Percentiles rank a stretch among this genome's conserved stretches.
Evolutionary conservation across 768 basidiomycete genomes (phyloP).

Genomic region (Panaeolus papilionaceus): DNA sequence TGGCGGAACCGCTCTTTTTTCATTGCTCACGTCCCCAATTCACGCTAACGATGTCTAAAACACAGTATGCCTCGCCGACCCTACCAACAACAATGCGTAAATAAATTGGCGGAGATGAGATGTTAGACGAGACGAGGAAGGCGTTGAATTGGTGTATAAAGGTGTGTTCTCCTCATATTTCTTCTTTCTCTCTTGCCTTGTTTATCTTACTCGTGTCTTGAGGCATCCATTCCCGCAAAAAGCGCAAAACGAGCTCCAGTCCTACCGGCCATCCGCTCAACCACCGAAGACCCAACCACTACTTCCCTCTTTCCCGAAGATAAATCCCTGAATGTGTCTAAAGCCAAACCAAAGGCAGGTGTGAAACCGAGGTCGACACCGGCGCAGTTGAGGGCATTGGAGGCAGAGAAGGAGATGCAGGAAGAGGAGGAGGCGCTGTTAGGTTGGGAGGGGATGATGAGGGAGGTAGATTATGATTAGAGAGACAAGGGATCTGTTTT

Average conservation of each 20-base stretch:
- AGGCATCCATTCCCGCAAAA: no score
- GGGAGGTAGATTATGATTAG: no score
- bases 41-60: no score
- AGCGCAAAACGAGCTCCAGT: no score
- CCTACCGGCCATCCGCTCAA: no score
- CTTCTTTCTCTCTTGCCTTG: neutral
- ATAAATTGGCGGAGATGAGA: slow-evolving; percentile 90
- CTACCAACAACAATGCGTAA: slow-evolving; percentile 82
- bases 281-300: neutral
- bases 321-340: slow-evolving; percentile 29
- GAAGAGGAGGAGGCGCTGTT: slow-evolving; percentile 59
- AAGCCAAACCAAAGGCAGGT: no score
- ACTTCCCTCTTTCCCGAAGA: slow-evolving; percentile 74
- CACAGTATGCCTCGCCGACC: slow-evolving; percentile 76
- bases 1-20: no score
- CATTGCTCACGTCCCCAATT: no score
- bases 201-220: neutral
- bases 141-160: slow-evolving; percentile 88
- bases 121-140: slow-evolving; percentile 78
- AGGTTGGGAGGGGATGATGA: slow-evolving; percentile 57
- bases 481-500: slow-evolving; percentile 54
- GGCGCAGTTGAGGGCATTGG: no score
- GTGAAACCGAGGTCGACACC: no score
- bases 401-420: slow-evolving; percentile 18
- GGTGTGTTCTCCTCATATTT: slow-evolving; percentile 61